phyloP scores from a whole-genome alignment of 129 eudicot species.

The Escallonia herrerae region DNA sequence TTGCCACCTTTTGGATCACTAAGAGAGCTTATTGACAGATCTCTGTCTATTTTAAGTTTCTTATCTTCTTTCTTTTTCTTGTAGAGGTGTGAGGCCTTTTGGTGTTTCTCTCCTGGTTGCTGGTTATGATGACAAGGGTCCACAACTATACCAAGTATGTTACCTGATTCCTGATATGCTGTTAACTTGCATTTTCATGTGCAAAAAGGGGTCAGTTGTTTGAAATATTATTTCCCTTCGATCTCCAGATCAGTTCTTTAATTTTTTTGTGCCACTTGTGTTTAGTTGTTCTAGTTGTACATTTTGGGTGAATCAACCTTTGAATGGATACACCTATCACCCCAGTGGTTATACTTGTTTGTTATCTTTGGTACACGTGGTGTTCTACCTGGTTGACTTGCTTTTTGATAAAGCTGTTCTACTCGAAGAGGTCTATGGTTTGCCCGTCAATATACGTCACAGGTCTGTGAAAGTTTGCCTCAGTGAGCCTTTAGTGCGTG shows the following conservation, averaged over 20 bases:
- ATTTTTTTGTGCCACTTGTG: not conserved
- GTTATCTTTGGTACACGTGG: too few relatives aligned
- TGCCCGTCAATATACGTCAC: too few relatives aligned
- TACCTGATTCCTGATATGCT: not conserved
- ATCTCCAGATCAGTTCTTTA: not conserved
- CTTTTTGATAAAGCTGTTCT: too few relatives aligned
- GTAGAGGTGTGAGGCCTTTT: slow-evolving; percentile 84
- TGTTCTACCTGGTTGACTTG: not conserved
- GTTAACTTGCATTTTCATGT: not conserved
- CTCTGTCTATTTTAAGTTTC: not conserved
- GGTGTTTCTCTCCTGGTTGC: slow-evolving; percentile 82
- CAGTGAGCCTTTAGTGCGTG: not conserved
- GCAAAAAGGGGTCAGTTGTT: not conserved
- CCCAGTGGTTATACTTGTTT: not conserved
- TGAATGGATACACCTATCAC: not conserved
- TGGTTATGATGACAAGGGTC: slow-evolving; percentile 89
- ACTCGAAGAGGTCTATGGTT: too few relatives aligned
- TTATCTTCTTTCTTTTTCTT: slow-evolving; percentile 1
- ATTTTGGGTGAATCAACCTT: too few relatives aligned
- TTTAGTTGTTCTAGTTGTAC: not conserved
- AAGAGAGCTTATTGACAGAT: not conserved
- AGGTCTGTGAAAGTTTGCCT: not conserved
- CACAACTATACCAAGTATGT: slow-evolving; percentile 84
- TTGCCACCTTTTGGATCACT: not conserved
- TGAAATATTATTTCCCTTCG: not conserved